Percentiles rank a stretch among this genome's conserved stretches.
Evolutionary conservation across 2,329 filamentous ascomycete species (phyloP).

Genomic region (Fusarium metavorans): DNA sequence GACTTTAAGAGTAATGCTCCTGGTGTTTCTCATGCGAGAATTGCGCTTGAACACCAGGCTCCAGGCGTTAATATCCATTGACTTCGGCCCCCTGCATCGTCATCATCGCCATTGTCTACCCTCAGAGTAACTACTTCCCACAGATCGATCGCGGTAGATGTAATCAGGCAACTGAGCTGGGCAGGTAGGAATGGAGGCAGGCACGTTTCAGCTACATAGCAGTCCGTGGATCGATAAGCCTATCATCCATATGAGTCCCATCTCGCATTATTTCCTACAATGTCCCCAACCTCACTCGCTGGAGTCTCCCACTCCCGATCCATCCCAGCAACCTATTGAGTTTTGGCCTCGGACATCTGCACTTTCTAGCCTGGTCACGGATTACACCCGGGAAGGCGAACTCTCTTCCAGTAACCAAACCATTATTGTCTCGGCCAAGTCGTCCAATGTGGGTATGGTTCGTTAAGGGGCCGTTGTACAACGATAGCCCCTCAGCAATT

Average conservation of each 20-base stretch:
- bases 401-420: background rate
- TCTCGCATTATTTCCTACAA: background rate
- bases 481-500: background rate
- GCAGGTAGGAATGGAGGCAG: background rate
- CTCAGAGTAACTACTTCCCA: background rate
- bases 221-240: background rate
- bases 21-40: background rate
- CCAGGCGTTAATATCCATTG: background rate
- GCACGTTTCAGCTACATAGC: background rate
- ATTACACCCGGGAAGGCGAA: background rate
- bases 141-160: background rate
- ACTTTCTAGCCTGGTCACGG: background rate
- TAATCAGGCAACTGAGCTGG: background rate
- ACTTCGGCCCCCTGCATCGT: background rate
- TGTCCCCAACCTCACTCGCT: background rate
- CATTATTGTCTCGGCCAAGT: background rate
- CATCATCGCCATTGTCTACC: background rate
- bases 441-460: background rate
- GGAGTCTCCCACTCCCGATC: background rate
- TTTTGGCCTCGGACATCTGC: background rate
- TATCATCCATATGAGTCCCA: background rate
- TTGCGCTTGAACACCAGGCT: background rate
- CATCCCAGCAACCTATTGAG: background rate
- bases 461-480: background rate
- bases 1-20: background rate